These are phyloP conservation scores for Prunus persica DNA, from an alignment of 306 rosid species.

Conservation along the genomic window Prunus_persica_NCBIv2 NC_034009.1:10735001-10735500, in stretches of 20 bases:
- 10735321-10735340: slow-evolving; percentile 9
- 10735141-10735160: background rate
- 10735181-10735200: background rate
- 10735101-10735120: slow-evolving; percentile 67
- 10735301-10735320: background rate
- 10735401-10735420: slow-evolving; percentile 97
- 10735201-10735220: too few species aligned
- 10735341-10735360: slow-evolving; percentile 80
- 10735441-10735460: slow-evolving; percentile 86
- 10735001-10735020: slow-evolving; percentile 98
- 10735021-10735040: slow-evolving; percentile 96
- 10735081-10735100: slow-evolving; percentile 90
- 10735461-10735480: slow-evolving; percentile 53
- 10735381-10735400: slow-evolving; percentile 93
- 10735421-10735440: slow-evolving; percentile 90
- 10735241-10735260: background rate
- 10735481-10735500: slow-evolving; percentile 48
- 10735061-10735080: slow-evolving; percentile 80
- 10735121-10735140: slow-evolving; percentile 6
- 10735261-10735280: background rate
- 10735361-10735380: slow-evolving; percentile 95
- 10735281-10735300: slow-evolving; percentile 2
- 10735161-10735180: background rate
- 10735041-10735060: slow-evolving; percentile 96
- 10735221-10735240: too few species aligned